Base-by-base conservation (phyloP, 2,329 filamentous ascomycete species). In the Remersonia thermophila region DNA sequence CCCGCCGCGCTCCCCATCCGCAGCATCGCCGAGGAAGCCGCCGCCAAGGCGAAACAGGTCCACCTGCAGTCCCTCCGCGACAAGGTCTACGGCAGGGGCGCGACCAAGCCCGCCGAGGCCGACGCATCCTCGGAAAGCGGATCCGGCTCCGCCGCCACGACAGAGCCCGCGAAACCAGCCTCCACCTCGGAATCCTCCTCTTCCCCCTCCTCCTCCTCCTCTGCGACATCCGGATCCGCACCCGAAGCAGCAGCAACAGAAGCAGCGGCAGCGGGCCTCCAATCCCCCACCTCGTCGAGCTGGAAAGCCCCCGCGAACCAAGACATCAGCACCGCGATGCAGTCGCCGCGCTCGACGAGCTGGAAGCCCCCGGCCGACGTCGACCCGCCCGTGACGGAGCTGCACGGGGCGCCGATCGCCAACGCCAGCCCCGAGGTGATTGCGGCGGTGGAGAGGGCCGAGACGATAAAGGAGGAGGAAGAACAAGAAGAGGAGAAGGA, bases 11-110 rank as follows among this genome's bases (percentile, higher is more conserved):
- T 70, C 10, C 66, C 71, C 2, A 56, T 71, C 33, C 62, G 63
- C 44, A 71, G 66, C 49, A 63, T 76, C 34, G 74, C 73, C 29
- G 69, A 83, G 49, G 79, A 85, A 53, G 76, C 71, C 33, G 76
- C 75, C 1, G 60, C 68, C 48, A 78, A 72, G 55, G 75, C 75
- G 33, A 78, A 78, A 58, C 65, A 76, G 47, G 59, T 68, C 46
- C 66, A 66, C 37, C 61, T 75, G 42, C 63, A 71, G 43, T 61
- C 55, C 47, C 53, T 75, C 42, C 61, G 68, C 36, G 65, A 70
- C 37, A 73, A 73, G 55, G 69, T 71, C 4, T 55, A 73, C 43
- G 67, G 67, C 34, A 67, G 67, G 46, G 57, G 47, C 48, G 27
- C 8, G 3, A 12, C 27, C 10, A 11, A 11, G 27, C 4, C 27